Conservation (phyloP, 352 stramenopile genomes). For the Pythium rhizo-oryzae region DNA sequence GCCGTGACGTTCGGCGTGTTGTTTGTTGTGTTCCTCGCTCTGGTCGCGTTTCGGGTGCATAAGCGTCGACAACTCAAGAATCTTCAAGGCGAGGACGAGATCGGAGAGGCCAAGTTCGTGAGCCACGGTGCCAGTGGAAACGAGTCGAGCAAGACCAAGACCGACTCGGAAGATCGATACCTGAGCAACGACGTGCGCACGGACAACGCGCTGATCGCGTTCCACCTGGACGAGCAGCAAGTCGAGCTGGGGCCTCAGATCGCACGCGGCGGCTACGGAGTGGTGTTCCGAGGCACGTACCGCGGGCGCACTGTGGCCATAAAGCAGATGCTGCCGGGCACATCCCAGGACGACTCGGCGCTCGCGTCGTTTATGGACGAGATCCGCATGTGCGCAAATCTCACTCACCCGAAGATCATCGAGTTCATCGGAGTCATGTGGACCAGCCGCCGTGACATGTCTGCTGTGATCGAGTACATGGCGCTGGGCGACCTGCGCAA, state of each 20-base stretch:
- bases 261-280: conserved; percentile 6
- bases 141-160: not conserved
- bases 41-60: not conserved
- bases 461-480: conserved; percentile 36
- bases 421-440: conserved; percentile 34
- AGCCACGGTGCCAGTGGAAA: not conserved
- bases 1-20: not conserved
- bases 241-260: conserved; percentile 3
- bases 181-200: not conserved
- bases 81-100: not conserved
- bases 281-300: conserved; percentile 13
- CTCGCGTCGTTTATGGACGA: conserved; percentile 35
- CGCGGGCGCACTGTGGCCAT: conserved; percentile 2
- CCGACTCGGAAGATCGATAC: not conserved
- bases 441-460: conserved; percentile 29
- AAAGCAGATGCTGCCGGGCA: conserved; percentile 25
- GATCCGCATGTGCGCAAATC: conserved; percentile 35
- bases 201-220: not conserved
- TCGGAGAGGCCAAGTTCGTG: not conserved
- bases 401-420: conserved; percentile 38
- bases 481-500: conserved; percentile 23
- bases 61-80: not conserved
- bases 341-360: conserved; percentile 15
- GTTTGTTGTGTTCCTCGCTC: not conserved
- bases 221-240: conserved; percentile 5